Evolutionary conservation across 306 rosid species (phyloP).

Genomic region (Senna tora): DNA sequence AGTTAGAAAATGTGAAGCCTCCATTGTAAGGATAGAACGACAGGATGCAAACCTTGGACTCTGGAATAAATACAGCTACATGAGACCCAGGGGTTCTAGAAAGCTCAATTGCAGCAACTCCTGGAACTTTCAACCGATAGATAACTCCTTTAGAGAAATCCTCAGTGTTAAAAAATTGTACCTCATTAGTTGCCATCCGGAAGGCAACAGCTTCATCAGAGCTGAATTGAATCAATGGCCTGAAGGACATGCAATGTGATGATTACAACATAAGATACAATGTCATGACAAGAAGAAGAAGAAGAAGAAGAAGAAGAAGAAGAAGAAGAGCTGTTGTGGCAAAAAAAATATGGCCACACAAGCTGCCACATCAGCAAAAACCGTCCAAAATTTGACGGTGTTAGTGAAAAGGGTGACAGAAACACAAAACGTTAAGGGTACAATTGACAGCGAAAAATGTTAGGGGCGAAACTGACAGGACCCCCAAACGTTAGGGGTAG

Average conservation of each 20-base stretch:
- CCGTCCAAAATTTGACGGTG: no score
- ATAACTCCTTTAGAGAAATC: constrained; percentile 77
- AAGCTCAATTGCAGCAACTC: constrained; percentile 80
- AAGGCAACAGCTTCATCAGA: constrained; percentile 77
- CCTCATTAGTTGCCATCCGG: constrained; percentile 83
- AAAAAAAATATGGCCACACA: no score
- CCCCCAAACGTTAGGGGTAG: no score
- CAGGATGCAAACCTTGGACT: constrained; percentile 67
- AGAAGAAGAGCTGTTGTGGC: no score
- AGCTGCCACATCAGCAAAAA: no score
- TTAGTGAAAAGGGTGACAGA: no score
- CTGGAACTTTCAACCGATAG: constrained; percentile 68
- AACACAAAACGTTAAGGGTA: no score
- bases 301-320: no score
- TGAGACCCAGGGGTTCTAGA: constrained; percentile 80
- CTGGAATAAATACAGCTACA: constrained; percentile 90
- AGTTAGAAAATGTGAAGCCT: constrained; percentile 13
- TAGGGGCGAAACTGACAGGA: no score
- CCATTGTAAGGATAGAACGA: constrained; percentile 10
- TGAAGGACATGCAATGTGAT: constrained; percentile 33
- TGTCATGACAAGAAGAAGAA: no score
- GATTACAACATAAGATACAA: no score
- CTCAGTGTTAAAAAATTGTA: constrained; percentile 71
- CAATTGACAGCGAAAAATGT: no score
- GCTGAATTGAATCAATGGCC: constrained; percentile 88